Base-by-base conservation (phyloP, 257 asterid genomes). In the Primulina tabacum region DNA sequence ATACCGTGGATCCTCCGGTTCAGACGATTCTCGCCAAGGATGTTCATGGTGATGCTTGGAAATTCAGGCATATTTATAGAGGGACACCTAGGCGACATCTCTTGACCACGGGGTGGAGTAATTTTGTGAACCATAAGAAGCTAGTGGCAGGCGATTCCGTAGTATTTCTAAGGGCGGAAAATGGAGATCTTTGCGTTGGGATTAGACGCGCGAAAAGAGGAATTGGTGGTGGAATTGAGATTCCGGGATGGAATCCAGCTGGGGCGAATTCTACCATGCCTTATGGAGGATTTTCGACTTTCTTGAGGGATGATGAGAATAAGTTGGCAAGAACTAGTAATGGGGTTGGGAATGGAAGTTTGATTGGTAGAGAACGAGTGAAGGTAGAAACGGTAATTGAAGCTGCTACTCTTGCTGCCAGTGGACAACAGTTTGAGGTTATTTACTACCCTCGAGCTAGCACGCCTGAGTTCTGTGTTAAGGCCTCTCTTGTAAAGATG, bases 31-130 rank as follows among this genome's bases (percentile, higher is more conserved):
- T 83, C 17, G 99, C 89, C 0, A 93, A 89, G 83, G 99, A 93
- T 75, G 97, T 93, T 20, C 99, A 93, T 28, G 96, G 97, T 11
- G 91, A 85, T 81, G 83, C 89, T 0, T 93, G 99, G 99, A 90
- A 90, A 68, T 93, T 93, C 69, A 77, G 99, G 68, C 99, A 93
- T 76, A 89, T 93, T 8, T 93, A 90, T 59, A 72, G 98, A 68
- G 98, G 98, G 71, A 89, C 98, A 0, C 98, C 98, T 0, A 82
- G 96, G 92, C 81, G 98, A 67, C 98, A 93, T 79, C 96, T 93
- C 43, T 70, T 93, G 62, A 93, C 98, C 0, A 93, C 98, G 0
- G 98, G 98, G 5, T 93, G 98, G 98, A 93, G 96, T 57, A 85
- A 86, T 73, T 93, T 93, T 56, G 99, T 93, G 70, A 93, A 90